Base-by-base conservation (phyloP, 2,329 filamentous ascomycete genomes). In the Paraphoma sp. region DNA sequence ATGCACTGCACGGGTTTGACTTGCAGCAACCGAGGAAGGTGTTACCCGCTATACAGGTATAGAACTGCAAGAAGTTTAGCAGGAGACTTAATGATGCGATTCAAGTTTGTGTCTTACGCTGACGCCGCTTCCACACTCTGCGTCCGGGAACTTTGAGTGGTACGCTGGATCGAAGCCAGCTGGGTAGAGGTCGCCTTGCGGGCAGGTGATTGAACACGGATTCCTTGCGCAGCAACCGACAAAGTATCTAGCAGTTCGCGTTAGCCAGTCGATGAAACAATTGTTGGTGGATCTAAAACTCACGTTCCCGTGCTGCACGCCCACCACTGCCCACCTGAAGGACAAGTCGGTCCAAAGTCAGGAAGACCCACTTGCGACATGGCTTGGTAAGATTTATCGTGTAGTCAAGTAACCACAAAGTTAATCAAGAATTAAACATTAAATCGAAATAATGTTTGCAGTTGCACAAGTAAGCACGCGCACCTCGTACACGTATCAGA, bases 21-120 rank as follows among this genome's bases (percentile, higher is more conserved):
- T 60, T 67, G 54, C 78, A 79, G 59, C 78, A 80, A 3, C 78
- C 78, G 53, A 75, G 65, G 56, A 79, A 79, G 0, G 65, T 66
- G 6, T 71, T 6, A 1, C 63, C 62, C 23, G 55, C 36, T 14
- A 57, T 48, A 60, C 77, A 80, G 2, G 76, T 79, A 49, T 71
- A 79, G 69, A 77, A 78, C 3, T 49, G 33, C 9, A 36, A 10
- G 9, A 36, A 10, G 2, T 10, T 36, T 36, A 36, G 33, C 23
- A 23, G 23, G 23, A 23, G 23, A 23, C 23, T 23, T 23, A 2
- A 23, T 23, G 23, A 23, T 23, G 23, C 5, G 23, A 23, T 23
- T 23, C 12, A 17, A 44, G 16, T 9, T 2, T 18, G 33, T 14
- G 12, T 31, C 16, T 30, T 17, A 52, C 53, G 17, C 54, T 54